Evolutionary conservation across 1,284 basidiomycete genomes (phyloP), one percentile per base, ranked within the genome.

Genomic region (Tilletia walkeri): DNA sequence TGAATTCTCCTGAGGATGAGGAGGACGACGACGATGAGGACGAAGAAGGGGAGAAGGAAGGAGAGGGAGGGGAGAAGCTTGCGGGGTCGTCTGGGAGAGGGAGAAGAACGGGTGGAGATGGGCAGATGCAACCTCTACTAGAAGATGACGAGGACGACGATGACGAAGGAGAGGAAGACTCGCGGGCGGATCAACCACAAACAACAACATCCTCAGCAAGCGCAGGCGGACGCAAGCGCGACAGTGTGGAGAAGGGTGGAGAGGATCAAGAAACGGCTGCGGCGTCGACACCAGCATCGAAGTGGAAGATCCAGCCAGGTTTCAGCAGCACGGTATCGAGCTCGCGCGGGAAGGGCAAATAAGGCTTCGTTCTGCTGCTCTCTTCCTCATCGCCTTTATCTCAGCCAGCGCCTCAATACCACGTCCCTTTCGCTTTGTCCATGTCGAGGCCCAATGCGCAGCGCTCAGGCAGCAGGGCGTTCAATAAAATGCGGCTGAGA

Each of bases 111-210:
- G 36, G 34, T n/a, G n/a, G 6, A 38, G 59, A 63, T 20, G 59
- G 59, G 3, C 59, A 63, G 59, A 18, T 39, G 18, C 59, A 63
- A n/a, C 59, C 59, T 20, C n/a, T 63, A 2, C 34, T 63, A 9
- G 59, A 63, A 36, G 34, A 39, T 14, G 59, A 63, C 34, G 59
- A 63, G 36, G 59, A 63, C 14, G 59, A 63, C 7, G 59, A 61
- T 38, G 56, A 56, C 18, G 53, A 56, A 14, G 53, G 24, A 30
- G 14, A 56, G 24, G 53, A 63, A 3, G 41, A 14, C 41, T 7
- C 14, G 41, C 14, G 14, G 9, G 41, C 6, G 59, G 12, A 38
- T 16, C 59, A 39, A 39, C 30, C 30, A 39, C 16, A 63, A 34
- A n/a, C 18, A 18, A 39, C 59, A 34, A 14, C 30, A 18, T 16